Evolutionary conservation across 1,139 yeast species (phyloP).

Genomic region (Kodamaea plutei): DNA sequence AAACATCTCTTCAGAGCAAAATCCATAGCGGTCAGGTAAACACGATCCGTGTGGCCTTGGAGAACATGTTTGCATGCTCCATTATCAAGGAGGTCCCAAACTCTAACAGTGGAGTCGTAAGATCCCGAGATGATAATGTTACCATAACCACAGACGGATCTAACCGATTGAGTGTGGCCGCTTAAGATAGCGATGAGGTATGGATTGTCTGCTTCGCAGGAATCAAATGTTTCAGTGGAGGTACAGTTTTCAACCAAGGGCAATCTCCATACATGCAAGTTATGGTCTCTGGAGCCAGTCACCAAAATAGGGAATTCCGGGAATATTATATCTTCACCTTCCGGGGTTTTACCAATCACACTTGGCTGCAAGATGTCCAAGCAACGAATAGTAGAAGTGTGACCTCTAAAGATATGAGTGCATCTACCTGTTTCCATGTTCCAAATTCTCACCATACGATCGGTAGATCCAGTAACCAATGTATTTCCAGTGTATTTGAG

Average conservation of each 20-base stretch:
- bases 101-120: slow-evolving; percentile 85
- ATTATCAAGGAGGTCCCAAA: slow-evolving; percentile 77
- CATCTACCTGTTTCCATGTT: slow-evolving; percentile 54
- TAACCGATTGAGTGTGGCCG: slow-evolving; percentile 86
- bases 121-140: slow-evolving; percentile 85
- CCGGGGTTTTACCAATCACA: slow-evolving; percentile 52
- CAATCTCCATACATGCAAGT: slow-evolving; percentile 83
- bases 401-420: slow-evolving; percentile 69
- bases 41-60: slow-evolving; percentile 81
- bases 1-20: slow-evolving; percentile 72
- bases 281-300: slow-evolving; percentile 89
- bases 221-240: slow-evolving; percentile 32
- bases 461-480: slow-evolving; percentile 56
- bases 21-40: slow-evolving; percentile 84
- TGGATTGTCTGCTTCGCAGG: slow-evolving; percentile 50
- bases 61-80: slow-evolving; percentile 71
- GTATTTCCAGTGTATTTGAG: slow-evolving; percentile 78
- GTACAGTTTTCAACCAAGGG: slow-evolving; percentile 48
- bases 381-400: slow-evolving; percentile 89
- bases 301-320: slow-evolving; percentile 66
- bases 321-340: slow-evolving; percentile 60
- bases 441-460: slow-evolving; percentile 59
- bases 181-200: slow-evolving; percentile 69
- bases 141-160: slow-evolving; percentile 85
- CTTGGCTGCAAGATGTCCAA: slow-evolving; percentile 76